phyloP scores from a whole-genome alignment of 192 early-diverging fungal genomes.

The Linnemannia elongata region DNA sequence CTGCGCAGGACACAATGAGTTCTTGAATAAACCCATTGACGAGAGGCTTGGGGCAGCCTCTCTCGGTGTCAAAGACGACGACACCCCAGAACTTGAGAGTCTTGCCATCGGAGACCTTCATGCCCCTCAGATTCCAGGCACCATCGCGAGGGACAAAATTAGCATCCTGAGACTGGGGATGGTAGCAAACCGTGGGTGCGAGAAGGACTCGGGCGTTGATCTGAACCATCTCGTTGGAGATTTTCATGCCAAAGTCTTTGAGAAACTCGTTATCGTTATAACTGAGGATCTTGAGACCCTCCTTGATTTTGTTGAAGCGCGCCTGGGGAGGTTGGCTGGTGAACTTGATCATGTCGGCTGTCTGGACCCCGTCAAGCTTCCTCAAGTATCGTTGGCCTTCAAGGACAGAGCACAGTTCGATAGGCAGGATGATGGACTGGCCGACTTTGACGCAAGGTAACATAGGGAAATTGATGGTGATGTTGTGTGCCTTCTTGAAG shows the following conservation, averaged over 20 bases:
- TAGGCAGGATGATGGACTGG: constrained; percentile 77
- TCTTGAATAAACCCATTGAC: constrained; percentile 82
- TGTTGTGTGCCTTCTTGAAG: constrained; percentile 80
- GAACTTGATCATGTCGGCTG: constrained; percentile 96
- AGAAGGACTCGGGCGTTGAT: constrained; percentile 80
- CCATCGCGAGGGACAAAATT: constrained; percentile 75
- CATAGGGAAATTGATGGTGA: constrained; percentile 77
- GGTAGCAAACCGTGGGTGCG: constrained; percentile 81
- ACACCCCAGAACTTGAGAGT: constrained; percentile 85
- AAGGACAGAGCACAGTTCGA: constrained; percentile 89
- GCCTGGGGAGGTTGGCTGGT: constrained; percentile 87
- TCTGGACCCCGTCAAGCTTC: constrained; percentile 88
- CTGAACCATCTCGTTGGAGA: constrained; percentile 78
- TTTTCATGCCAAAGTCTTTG: constrained; percentile 77
- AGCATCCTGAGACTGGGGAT: constrained; percentile 58
- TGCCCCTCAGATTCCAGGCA: constrained; percentile 90
- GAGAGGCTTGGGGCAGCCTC: constrained; percentile 62
- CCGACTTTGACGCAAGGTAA: constrained; percentile 82
- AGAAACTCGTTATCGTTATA: constrained; percentile 80
- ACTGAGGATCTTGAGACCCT: constrained; percentile 74
- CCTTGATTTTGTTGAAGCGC: constrained; percentile 85
- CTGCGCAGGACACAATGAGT: constrained; percentile 78
- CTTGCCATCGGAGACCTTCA: constrained; percentile 80
- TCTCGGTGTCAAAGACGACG: constrained; percentile 76
- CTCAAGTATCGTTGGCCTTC: constrained; percentile 87